Evolutionary conservation across 345 rosid species (phyloP).

Genomic region (Gossypium rotundifolium): DNA sequence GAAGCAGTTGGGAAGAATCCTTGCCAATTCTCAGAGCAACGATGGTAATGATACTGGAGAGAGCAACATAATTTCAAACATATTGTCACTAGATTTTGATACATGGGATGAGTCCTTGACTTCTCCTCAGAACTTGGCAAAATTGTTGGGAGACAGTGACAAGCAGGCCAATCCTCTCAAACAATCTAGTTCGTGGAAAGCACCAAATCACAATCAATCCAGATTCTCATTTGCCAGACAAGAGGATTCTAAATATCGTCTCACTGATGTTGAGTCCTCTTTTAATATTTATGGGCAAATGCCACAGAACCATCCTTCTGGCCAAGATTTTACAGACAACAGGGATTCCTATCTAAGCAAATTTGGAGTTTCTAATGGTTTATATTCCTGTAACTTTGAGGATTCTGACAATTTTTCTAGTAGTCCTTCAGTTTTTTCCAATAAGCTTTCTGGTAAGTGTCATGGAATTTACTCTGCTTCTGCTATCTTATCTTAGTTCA

Average conservation of each 20-base stretch:
- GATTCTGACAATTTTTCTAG: constrained; percentile 36
- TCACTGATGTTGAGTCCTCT: constrained; percentile 30
- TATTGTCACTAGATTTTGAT: constrained; percentile 70
- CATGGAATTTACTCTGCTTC: background rate
- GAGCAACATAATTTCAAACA: constrained; percentile 70
- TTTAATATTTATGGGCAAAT: constrained; percentile 33
- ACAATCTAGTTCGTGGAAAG: constrained; percentile 41
- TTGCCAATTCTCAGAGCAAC: constrained; percentile 22
- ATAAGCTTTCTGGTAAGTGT: constrained; percentile 56
- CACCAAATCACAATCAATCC: constrained; percentile 57
- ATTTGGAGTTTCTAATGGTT: constrained; percentile 41
- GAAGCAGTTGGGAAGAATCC: constrained; percentile 23
- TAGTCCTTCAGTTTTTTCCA: constrained; percentile 34
- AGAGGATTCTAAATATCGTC: constrained; percentile 46
- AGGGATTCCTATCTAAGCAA: constrained; percentile 37
- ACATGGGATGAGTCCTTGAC: constrained; percentile 71
- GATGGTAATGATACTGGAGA: constrained; percentile 40
- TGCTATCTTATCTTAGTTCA: background rate
- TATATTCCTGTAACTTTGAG: constrained; percentile 38
- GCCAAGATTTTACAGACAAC: constrained; percentile 38
- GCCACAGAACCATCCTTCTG: constrained; percentile 28
- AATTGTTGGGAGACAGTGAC: constrained; percentile 52
- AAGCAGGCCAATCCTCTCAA: constrained; percentile 36
- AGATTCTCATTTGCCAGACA: constrained; percentile 85
- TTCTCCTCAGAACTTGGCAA: constrained; percentile 60